Evolutionary conservation across 345 rosid genomes (phyloP).

Genomic region (Cardamine resedifolia): DNA sequence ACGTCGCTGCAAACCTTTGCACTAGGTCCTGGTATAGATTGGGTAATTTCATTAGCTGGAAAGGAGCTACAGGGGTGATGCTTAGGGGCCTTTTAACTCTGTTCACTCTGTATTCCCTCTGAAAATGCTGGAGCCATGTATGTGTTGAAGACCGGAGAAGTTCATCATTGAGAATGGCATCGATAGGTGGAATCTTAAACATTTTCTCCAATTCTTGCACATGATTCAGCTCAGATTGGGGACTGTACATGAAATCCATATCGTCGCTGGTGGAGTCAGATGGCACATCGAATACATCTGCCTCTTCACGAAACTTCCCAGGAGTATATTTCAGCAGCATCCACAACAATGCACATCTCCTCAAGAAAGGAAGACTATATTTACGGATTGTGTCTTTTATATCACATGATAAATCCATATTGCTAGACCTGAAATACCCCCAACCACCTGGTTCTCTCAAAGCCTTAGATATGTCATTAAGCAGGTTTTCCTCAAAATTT

Average conservation of each 20-base stretch:
- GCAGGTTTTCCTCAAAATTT: conserved; percentile 44
- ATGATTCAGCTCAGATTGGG: conserved; percentile 54
- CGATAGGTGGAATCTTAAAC: conserved; percentile 73
- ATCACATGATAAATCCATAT: conserved; percentile 50
- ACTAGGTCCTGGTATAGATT: conserved; percentile 76
- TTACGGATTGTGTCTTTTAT: conserved; percentile 53
- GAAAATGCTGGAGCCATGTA: conserved; percentile 73
- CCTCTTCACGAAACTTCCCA: conserved; percentile 52
- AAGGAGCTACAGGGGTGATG: conserved; percentile 67
- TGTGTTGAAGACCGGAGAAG: conserved; percentile 44
- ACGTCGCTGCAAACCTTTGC: conserved; percentile 58
- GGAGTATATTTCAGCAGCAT: conserved; percentile 57
- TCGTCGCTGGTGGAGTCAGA: conserved; percentile 37
- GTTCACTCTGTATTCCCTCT: conserved; percentile 42
- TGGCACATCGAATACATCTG: conserved; percentile 37
- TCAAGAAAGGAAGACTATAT: conserved; percentile 74
- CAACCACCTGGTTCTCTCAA: conserved; percentile 51
- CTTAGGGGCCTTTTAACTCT: conserved; percentile 40
- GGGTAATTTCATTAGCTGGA: conserved; percentile 84
- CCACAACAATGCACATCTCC: conserved; percentile 96
- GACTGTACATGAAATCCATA: conserved; percentile 41
- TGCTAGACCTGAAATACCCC: conserved; percentile 53
- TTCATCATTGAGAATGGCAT: conserved; percentile 55
- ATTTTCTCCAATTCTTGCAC: conserved; percentile 63
- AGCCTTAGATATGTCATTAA: conserved; percentile 54